These are phyloP conservation scores for Eruca vesicaria DNA, from an alignment of 441 rosid genomes.

Conservation along the genomic window DNA sequence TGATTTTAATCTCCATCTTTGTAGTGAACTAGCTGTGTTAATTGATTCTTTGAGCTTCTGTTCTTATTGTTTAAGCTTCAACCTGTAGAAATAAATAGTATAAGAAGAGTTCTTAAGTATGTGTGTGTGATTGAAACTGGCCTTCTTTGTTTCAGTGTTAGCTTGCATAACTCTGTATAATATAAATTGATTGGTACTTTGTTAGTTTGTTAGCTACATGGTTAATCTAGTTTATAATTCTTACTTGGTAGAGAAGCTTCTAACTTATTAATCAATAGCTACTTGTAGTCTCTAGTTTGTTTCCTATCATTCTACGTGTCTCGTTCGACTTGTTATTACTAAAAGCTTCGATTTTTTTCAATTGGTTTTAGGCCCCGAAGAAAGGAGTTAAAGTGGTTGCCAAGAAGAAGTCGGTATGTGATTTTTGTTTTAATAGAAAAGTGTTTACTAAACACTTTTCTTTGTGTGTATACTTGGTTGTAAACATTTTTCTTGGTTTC, in stretches of 20 bases:
- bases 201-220: background rate
- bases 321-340: background rate
- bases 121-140: background rate
- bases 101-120: background rate
- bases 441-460: too few species aligned
- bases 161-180: background rate
- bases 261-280: slow-evolving; percentile 20
- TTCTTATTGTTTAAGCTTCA: background rate
- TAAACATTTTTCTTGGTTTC: background rate
- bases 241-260: background rate
- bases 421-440: too few species aligned
- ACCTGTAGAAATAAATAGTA: background rate
- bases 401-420: slow-evolving; percentile 43
- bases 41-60: background rate
- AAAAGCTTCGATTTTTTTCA: background rate
- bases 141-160: background rate
- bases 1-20: background rate
- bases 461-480: background rate
- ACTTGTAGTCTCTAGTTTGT: background rate
- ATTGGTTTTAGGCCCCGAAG: slow-evolving; percentile 34
- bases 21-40: background rate
- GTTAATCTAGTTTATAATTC: background rate
- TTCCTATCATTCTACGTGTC: background rate
- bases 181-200: background rate
- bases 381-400: slow-evolving; percentile 41